Conservation (phyloP, 2,329 filamentous ascomycete species). For the Cladophialophora bantiana region DNA sequence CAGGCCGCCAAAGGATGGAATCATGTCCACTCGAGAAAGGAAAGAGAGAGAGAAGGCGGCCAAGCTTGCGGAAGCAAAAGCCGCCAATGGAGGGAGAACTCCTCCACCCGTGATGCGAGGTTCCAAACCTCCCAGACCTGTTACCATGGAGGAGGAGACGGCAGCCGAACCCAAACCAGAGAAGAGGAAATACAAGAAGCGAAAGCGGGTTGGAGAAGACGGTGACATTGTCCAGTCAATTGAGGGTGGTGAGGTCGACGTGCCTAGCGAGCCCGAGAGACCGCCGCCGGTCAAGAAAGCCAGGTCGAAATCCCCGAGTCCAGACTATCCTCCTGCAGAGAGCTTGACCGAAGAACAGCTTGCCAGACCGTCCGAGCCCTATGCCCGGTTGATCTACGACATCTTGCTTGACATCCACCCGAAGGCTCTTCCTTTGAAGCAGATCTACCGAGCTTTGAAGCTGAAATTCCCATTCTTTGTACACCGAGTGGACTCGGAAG, state of each 20-base stretch:
- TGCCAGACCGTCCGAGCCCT: constrained; percentile 67
- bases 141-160: constrained; percentile 43
- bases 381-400: constrained; percentile 69
- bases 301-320: constrained; percentile 63
- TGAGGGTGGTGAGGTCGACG: constrained; percentile 43
- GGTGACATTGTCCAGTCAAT: constrained; percentile 53
- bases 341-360: constrained; percentile 69
- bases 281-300: constrained; percentile 47
- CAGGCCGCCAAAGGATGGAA: constrained; percentile 70
- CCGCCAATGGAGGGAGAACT: constrained; percentile 54
- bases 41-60: constrained; percentile 61
- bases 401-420: constrained; percentile 60
- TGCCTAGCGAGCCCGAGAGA: constrained; percentile 34
- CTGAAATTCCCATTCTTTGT: constrained; percentile 67
- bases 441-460: constrained; percentile 70
- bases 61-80: constrained; percentile 55
- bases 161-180: constrained; percentile 50
- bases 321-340: constrained; percentile 64
- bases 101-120: constrained; percentile 49
- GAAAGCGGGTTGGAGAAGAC: constrained; percentile 55
- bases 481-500: constrained; percentile 69
- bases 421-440: constrained; percentile 67
- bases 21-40: constrained; percentile 70
- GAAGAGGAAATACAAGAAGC: constrained; percentile 58
- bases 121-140: constrained; percentile 42